Percentiles rank a stretch among this genome's conserved stretches.
Evolutionary conservation across 148 eudicot species (phyloP).

Genomic region (Rhododendron griersonianum): DNA sequence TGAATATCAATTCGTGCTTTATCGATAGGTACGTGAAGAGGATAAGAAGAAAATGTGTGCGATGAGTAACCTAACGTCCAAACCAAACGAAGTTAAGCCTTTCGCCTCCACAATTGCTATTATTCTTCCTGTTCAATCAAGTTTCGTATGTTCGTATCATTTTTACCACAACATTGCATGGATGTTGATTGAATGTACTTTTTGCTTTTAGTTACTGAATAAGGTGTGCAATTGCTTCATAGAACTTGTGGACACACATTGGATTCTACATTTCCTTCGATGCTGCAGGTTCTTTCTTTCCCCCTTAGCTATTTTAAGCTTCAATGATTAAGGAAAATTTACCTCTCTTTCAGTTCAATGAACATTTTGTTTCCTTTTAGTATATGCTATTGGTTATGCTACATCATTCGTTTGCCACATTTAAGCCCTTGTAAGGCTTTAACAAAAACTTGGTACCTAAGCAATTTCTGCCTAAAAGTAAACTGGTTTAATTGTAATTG

Average conservation of each 20-base stretch:
- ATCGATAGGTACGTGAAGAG: not conserved
- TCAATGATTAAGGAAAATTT: not conserved
- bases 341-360: not conserved
- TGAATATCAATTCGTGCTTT: not conserved
- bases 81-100: not conserved
- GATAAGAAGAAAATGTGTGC: not conserved
- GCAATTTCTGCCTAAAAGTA: slow-evolving; percentile 34
- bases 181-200: not conserved
- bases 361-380: not conserved
- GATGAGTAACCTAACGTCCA: not conserved
- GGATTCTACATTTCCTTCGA: not conserved
- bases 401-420: slow-evolving; percentile 6
- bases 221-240: not conserved
- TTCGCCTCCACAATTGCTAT: not conserved
- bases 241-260: not conserved
- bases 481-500: not conserved
- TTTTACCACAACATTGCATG: not conserved
- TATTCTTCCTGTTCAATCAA: not conserved
- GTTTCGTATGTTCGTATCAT: not conserved
- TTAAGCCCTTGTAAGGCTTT: slow-evolving; percentile 16
- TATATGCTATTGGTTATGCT: slow-evolving; percentile 1
- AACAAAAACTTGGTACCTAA: slow-evolving; percentile 44
- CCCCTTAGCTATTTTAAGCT: not conserved
- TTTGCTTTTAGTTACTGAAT: not conserved
- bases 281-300: not conserved